phyloP scores from a whole-genome alignment of 352 stramenopile species.

The Phytopythium kandeliae region DNA sequence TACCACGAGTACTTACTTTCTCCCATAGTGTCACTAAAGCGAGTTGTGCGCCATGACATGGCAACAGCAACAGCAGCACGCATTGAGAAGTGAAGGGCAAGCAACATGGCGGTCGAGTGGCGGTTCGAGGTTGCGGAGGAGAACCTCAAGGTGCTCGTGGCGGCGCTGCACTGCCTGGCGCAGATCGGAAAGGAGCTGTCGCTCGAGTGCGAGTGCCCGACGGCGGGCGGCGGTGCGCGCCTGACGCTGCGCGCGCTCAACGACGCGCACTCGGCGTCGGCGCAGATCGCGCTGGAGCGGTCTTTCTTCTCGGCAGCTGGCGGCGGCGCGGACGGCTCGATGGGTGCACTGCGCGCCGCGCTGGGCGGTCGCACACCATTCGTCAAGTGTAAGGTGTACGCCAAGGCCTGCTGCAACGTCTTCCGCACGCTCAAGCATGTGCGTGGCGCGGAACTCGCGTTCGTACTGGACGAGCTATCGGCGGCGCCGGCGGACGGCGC shows the following conservation, averaged over 20 bases:
- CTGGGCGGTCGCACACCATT: conserved; percentile 33
- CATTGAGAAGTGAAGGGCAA: no score
- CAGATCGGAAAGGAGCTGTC: conserved; percentile 79
- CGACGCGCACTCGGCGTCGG: conserved; percentile 78
- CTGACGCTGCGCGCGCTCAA: conserved; percentile 75
- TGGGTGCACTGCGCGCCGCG: conserved; percentile 10
- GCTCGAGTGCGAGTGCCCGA: conserved; percentile 51
- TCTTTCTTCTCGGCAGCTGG: conserved; percentile 51
- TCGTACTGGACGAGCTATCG: conserved; percentile 44
- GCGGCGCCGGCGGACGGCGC: conserved; percentile 17
- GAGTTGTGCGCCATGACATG: no score
- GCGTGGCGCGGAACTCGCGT: conserved; percentile 57
- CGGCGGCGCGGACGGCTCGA: conserved; percentile 14
- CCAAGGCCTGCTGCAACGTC: conserved; percentile 72
- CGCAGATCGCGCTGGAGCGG: conserved; percentile 48
- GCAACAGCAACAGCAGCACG: no score
- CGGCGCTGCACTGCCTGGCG: conserved; percentile 68
- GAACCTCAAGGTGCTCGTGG: conserved; percentile 71
- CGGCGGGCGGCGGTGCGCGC: conserved; percentile 9
- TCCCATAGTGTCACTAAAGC: neutral
- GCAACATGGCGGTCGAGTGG: conserved; percentile 7
- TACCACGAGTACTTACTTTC: neutral
- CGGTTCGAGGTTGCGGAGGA: conserved; percentile 70
- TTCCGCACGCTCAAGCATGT: conserved; percentile 84
- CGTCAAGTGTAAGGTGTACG: conserved; percentile 72